These are phyloP conservation scores for Lachancea sp. DNA, from an alignment of 805 yeast genomes.

Conservation along the genomic window DNA sequence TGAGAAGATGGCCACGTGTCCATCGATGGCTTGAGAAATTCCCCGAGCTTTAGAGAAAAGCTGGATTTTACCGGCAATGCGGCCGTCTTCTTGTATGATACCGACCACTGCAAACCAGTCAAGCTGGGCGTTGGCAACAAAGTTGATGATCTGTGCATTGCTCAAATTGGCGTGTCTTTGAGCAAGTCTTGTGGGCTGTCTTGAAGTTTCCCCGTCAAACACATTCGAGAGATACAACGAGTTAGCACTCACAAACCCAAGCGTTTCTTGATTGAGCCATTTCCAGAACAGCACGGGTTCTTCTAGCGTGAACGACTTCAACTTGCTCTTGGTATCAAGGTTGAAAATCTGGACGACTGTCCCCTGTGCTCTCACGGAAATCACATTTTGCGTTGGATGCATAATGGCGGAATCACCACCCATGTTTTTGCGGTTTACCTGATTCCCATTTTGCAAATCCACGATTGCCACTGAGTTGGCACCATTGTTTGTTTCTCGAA, in stretches of 20 bases:
- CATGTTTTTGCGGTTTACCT: slow-evolving; percentile 85
- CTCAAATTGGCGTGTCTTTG: slow-evolving; percentile 74
- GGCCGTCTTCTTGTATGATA: slow-evolving; percentile 86
- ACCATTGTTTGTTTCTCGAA: slow-evolving; percentile 54
- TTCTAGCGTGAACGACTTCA: slow-evolving; percentile 77
- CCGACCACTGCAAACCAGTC: slow-evolving; percentile 97
- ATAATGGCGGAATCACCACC: slow-evolving; percentile 95
- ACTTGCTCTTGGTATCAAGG: slow-evolving; percentile 76
- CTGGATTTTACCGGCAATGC: slow-evolving; percentile 95
- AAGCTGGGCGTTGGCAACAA: slow-evolving; percentile 69
- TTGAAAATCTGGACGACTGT: slow-evolving; percentile 93
- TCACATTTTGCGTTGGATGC: slow-evolving; percentile 86
- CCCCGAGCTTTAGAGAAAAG: slow-evolving; percentile 81
- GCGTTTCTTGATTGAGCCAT: slow-evolving; percentile 68
- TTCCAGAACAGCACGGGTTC: slow-evolving; percentile 94
- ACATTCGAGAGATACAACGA: slow-evolving; percentile 76
- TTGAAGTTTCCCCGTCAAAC: slow-evolving; percentile 67
- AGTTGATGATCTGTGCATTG: slow-evolving; percentile 84
- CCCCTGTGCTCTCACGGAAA: slow-evolving; percentile 92
- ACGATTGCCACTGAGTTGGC: slow-evolving; percentile 93
- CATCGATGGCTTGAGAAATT: slow-evolving; percentile 94
- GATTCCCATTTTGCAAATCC: slow-evolving; percentile 72
- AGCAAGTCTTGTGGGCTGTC: slow-evolving; percentile 76
- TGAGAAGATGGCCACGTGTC: slow-evolving; percentile 92
- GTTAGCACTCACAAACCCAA: slow-evolving; percentile 81